Evolutionary conservation across 306 rosid species (phyloP).

Genomic region (Coriaria nepalensis): DNA sequence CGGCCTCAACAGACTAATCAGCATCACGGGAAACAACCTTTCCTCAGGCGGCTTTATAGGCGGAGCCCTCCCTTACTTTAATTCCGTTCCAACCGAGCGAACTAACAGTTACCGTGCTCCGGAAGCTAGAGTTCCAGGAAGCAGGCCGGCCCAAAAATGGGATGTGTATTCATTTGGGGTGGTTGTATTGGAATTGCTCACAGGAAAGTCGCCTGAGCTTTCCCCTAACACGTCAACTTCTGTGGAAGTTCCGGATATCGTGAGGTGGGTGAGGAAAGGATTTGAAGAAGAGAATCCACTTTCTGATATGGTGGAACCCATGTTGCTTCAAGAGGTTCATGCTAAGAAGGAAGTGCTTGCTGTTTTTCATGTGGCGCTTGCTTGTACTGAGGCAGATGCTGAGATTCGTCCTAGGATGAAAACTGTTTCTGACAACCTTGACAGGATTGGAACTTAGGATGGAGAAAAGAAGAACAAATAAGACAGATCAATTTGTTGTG

Average conservation of each 20-base stretch:
- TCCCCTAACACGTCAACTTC: constrained; percentile 88
- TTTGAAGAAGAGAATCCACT: constrained; percentile 81
- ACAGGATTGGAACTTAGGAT: constrained; percentile 37
- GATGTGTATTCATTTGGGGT: constrained; percentile 87
- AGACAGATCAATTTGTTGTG: neutral
- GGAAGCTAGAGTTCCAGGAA: constrained; percentile 55
- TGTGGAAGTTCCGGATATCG: constrained; percentile 59
- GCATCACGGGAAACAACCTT: constrained; percentile 83
- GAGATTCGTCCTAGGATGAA: constrained; percentile 88
- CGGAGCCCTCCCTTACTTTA: constrained; percentile 70
- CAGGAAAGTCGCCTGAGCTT: constrained; percentile 86
- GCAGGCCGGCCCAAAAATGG: constrained; percentile 83
- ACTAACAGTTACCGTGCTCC: constrained; percentile 74
- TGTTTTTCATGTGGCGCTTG: constrained; percentile 69
- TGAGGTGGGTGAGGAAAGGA: constrained; percentile 86
- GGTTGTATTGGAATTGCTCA: constrained; percentile 68
- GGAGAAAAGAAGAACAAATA: too few species aligned
- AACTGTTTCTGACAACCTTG: constrained; percentile 77
- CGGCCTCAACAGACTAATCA: constrained; percentile 67
- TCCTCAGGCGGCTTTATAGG: constrained; percentile 90
- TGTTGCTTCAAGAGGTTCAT: constrained; percentile 71
- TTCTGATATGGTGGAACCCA: constrained; percentile 84
- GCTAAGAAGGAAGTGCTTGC: constrained; percentile 90
- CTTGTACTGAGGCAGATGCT: constrained; percentile 83
- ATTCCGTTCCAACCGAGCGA: constrained; percentile 54